Evolutionary conservation across 768 basidiomycete genomes (phyloP), one percentile per base, ranked within the genome.

Genomic region (Suillus subluteus): DNA sequence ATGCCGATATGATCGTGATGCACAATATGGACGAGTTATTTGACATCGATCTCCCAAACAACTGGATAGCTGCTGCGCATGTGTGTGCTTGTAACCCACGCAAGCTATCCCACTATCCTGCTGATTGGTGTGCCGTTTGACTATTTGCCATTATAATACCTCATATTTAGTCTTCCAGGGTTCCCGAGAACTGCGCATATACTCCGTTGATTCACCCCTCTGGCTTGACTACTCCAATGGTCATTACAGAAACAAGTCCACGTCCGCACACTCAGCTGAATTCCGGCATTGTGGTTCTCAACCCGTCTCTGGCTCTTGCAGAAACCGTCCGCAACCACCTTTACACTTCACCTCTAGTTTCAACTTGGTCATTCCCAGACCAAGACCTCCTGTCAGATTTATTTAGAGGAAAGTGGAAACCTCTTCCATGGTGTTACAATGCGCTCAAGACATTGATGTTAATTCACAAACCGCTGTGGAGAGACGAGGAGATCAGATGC

Each of bases 61-160:
- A 89, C 68, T 88, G 90, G 77, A 96, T 98, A 65, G 96, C 94
- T 6, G 96, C 95, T 1, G 86, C 82, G 0, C 96, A 97, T 70
- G 96, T 88, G 16, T 99, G 97, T 73, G 89, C 95, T 4, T 99
- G 97, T 81, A 99, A 99, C 78, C 97, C 96, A 8, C 86, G 88
- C 46, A 90, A 88, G 73, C 75, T 97, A 23, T 67, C 83, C 3
- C 94, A 96, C 76, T 99, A 99, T 79, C 97, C 97, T 9, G 72
- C 78, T 4, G 95, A 98, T 74, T 99, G 97, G 98, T 84, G 38
- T n/a, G 38, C 4, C 35, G 5, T 30, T 52, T 12, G 23, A 52
- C 64, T 50, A 18, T 38, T 56, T 44, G 40, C 12, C 11, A 30
- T 21, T 13, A 43, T 21, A 30, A 43, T 32, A 13, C 26, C 59